Percentiles rank a stretch among this genome's conserved stretches.
phyloP scores from a whole-genome alignment of 148 eudicot genomes.

The Chenopodium formosanum region DNA sequence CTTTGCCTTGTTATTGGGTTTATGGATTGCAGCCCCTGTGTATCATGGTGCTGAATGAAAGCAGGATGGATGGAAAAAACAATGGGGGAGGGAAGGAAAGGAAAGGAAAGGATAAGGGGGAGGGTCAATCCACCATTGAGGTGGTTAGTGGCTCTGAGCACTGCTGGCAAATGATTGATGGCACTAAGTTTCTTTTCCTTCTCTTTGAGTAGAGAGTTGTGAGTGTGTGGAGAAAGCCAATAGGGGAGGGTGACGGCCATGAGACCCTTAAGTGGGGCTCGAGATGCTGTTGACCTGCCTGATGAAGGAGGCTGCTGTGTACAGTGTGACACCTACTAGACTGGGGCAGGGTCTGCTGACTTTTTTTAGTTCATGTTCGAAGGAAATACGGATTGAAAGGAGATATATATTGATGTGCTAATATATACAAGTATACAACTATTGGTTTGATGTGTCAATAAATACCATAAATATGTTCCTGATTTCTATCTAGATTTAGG shows the following conservation, averaged over 20 bases:
- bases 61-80: neutral
- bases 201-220: neutral
- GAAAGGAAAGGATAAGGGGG: neutral
- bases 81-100: neutral
- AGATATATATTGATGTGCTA: too few species aligned
- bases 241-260: neutral
- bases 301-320: neutral
- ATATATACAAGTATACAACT: neutral
- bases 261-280: neutral
- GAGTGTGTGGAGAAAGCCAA: neutral
- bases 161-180: neutral
- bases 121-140: neutral
- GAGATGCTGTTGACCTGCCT: neutral
- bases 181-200: neutral
- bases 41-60: neutral
- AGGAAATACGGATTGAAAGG: neutral
- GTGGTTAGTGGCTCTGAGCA: neutral
- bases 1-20: neutral
- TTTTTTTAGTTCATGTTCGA: neutral
- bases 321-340: neutral
- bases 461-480: neutral
- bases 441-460: neutral
- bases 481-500: neutral
- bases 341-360: neutral
- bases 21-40: neutral